phyloP scores from a whole-genome alignment of 148 eudicot genomes.

The Rhododendron molle region DNA sequence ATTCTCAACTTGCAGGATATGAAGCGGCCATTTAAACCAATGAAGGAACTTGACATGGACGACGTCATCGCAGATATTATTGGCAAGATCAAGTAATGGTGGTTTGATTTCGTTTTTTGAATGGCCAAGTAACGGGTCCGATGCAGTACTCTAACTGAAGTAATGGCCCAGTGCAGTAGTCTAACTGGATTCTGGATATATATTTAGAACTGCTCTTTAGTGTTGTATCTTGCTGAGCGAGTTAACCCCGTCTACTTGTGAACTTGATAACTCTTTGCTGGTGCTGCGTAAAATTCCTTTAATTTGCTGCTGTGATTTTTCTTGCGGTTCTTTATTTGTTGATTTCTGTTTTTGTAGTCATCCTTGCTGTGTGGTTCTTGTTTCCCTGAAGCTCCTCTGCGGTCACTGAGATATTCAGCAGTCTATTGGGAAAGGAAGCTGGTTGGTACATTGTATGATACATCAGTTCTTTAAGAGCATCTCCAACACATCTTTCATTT shows the following conservation, averaged over 20 bases:
- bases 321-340: background rate
- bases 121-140: background rate
- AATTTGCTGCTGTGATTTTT: background rate
- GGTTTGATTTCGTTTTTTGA: background rate
- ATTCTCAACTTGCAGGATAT: conserved; percentile 29
- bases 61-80: conserved; percentile 47
- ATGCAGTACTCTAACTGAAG: background rate
- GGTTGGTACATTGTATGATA: background rate
- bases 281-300: background rate
- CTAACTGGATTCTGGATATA: background rate
- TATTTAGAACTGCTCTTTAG: background rate
- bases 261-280: background rate
- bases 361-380: background rate
- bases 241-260: background rate
- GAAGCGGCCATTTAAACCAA: conserved; percentile 60
- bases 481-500: background rate
- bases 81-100: conserved; percentile 26
- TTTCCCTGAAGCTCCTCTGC: background rate
- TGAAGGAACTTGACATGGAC: conserved; percentile 72
- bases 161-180: background rate
- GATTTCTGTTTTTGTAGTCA: background rate
- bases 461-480: background rate
- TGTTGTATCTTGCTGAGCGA: background rate
- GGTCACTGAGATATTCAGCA: too few relatives aligned
- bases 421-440: too few relatives aligned